Percentiles rank a stretch among this genome's conserved stretches.
phyloP scores from a whole-genome alignment of 257 asterid genomes.

The Lycium ferocissimum region DNA sequence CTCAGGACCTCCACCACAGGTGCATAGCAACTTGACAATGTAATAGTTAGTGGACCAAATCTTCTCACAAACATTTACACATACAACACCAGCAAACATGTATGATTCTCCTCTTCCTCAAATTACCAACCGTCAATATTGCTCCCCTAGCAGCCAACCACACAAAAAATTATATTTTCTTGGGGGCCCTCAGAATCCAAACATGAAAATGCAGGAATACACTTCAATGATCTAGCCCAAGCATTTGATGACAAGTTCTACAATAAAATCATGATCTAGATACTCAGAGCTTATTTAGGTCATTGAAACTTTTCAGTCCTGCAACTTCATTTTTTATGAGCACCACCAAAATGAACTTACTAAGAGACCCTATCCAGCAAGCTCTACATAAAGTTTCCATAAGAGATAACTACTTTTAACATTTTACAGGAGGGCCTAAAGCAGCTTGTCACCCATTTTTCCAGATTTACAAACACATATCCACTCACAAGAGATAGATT shows the following conservation, averaged over 20 bases:
- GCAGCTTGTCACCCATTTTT: constrained; percentile 8
- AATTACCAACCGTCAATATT: background rate
- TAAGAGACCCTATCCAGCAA: background rate
- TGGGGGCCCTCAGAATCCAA: background rate
- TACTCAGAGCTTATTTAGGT: background rate
- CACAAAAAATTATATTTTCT: background rate
- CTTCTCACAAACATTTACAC: background rate
- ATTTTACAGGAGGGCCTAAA: constrained; percentile 11
- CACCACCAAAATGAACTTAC: background rate
- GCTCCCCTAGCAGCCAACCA: background rate
- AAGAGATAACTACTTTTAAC: background rate
- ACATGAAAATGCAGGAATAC: background rate
- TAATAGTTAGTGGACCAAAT: background rate
- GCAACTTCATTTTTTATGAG: background rate
- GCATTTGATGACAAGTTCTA: background rate
- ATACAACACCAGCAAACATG: background rate
- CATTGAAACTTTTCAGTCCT: background rate
- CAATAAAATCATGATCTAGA: background rate
- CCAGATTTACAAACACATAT: background rate
- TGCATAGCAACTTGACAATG: background rate
- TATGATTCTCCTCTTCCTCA: background rate
- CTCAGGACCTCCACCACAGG: background rate
- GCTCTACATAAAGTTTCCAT: background rate
- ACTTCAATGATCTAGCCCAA: constrained; percentile 8
- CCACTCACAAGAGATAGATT: background rate